A percentile compares a stretch with the other conserved stretches of the same genome.
phyloP scores from a whole-genome alignment of 148 eudicot species.

The Cornus kousa region DNA sequence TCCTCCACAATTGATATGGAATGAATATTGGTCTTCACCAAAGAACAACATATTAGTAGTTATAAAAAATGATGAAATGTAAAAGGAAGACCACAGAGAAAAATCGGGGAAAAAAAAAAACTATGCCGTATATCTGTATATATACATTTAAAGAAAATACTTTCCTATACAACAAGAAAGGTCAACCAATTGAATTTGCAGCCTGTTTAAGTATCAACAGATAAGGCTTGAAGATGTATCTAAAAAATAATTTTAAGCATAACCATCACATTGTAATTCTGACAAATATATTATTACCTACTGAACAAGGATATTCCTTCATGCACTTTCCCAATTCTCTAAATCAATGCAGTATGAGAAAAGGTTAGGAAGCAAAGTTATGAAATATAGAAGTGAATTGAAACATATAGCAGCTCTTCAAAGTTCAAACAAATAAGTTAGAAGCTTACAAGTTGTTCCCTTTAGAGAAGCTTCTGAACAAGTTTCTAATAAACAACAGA shows the following conservation, averaged over 20 bases:
- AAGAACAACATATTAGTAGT: not conserved
- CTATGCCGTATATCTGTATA: too few species aligned
- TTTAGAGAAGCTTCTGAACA: conserved; percentile 48
- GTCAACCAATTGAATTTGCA: too few species aligned
- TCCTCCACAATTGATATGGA: conserved; percentile 72
- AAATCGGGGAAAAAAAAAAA: not conserved
- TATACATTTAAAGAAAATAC: too few species aligned
- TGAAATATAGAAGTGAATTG: not conserved
- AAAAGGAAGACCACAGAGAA: not conserved
- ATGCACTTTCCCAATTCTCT: conserved; percentile 43
- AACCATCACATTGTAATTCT: not conserved
- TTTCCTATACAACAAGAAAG: too few species aligned
- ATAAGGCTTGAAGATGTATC: not conserved
- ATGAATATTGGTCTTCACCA: conserved; percentile 39
- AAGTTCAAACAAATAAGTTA: not conserved
- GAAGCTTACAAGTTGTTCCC: conserved; percentile 36
- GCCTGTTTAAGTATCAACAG: not conserved
- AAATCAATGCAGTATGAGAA: conserved; percentile 10
- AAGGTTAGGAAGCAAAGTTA: not conserved
- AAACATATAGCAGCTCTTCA: conserved; percentile 1
- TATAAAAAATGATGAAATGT: not conserved
- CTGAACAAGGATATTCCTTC: conserved; percentile 24
- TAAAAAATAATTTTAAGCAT: not conserved
- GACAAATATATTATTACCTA: conserved; percentile 20
- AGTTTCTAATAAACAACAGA: conserved; percentile 36